Evolutionary conservation across 139 green algal genomes (phyloP).

Genomic region (Edaphochlamys debaryana): DNA sequence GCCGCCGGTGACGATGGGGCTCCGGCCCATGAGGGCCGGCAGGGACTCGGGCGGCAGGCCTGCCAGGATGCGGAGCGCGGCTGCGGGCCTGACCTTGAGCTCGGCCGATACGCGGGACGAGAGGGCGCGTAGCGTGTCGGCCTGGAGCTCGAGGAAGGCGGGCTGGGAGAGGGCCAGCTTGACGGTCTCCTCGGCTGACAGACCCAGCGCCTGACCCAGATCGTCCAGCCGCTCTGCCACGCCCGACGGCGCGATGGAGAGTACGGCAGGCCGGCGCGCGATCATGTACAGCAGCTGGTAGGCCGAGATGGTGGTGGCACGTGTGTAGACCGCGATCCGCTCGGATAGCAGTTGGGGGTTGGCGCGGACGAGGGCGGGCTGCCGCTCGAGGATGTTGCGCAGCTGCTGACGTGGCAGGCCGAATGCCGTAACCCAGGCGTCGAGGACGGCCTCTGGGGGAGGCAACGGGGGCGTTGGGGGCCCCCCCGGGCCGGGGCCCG

Average conservation of each 20-base stretch:
- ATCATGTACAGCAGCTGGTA: conserved; percentile 39
- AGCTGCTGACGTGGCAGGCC: conserved; percentile 19
- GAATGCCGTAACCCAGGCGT: conserved; percentile 16
- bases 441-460: conserved; percentile 5
- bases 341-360: conserved; percentile 1
- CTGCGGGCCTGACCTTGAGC: background rate
- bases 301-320: background rate
- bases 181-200: background rate
- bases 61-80: background rate
- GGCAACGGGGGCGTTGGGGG: background rate
- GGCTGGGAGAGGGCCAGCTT: conserved; percentile 24
- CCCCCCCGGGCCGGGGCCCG: background rate
- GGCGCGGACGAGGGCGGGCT: conserved; percentile 17
- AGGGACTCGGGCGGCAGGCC: conserved; percentile 7
- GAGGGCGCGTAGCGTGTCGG: background rate
- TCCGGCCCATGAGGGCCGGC: background rate
- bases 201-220: background rate
- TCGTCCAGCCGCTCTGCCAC: background rate
- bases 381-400: conserved; percentile 22
- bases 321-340: conserved; percentile 8
- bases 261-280: conserved; percentile 6
- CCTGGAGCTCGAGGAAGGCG: conserved; percentile 3
- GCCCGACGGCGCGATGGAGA: background rate
- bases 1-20: background rate
- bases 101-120: background rate